Evolutionary conservation across 305 asterid genomes (phyloP).

Genomic region (Fraxinus greggii): DNA sequence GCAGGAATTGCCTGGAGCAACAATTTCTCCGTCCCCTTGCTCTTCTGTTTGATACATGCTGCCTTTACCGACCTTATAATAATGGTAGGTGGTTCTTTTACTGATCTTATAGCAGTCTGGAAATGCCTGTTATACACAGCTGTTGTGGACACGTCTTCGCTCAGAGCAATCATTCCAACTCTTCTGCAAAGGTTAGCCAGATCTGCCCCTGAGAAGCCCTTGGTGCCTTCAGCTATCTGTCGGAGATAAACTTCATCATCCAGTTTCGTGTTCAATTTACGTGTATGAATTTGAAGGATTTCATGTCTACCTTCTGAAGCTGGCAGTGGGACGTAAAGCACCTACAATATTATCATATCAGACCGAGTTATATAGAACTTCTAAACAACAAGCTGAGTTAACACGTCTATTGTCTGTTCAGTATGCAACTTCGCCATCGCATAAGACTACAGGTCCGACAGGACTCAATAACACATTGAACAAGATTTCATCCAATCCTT

Average conservation of each 20-base stretch:
- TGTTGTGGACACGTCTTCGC: conserved; percentile 76
- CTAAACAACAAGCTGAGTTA: not conserved
- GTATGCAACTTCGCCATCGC: not conserved
- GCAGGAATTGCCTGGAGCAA: conserved; percentile 33
- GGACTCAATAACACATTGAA: not conserved
- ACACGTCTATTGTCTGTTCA: not conserved
- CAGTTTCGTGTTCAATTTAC: conserved; percentile 50
- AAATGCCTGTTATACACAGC: conserved; percentile 66
- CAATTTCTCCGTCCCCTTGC: conserved; percentile 27
- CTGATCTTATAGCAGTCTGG: conserved; percentile 48
- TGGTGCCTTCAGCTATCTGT: conserved; percentile 66
- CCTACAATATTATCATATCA: conserved; percentile 33
- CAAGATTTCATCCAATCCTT: not conserved
- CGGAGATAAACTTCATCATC: conserved; percentile 54
- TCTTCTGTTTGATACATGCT: not conserved
- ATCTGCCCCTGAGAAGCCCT: conserved; percentile 88
- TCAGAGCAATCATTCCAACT: conserved; percentile 79
- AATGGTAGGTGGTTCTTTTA: conserved; percentile 38
- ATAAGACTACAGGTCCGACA: not conserved
- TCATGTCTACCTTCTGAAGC: conserved; percentile 75
- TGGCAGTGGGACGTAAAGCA: conserved; percentile 88
- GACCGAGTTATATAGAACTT: not conserved
- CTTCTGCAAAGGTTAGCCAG: conserved; percentile 76
- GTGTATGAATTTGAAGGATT: conserved; percentile 77
- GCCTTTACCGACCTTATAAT: not conserved